These are phyloP conservation scores for Talaromyces thailandensis DNA, from an alignment of 495 filamentous ascomycete species.

Conservation along the genomic window DNA sequence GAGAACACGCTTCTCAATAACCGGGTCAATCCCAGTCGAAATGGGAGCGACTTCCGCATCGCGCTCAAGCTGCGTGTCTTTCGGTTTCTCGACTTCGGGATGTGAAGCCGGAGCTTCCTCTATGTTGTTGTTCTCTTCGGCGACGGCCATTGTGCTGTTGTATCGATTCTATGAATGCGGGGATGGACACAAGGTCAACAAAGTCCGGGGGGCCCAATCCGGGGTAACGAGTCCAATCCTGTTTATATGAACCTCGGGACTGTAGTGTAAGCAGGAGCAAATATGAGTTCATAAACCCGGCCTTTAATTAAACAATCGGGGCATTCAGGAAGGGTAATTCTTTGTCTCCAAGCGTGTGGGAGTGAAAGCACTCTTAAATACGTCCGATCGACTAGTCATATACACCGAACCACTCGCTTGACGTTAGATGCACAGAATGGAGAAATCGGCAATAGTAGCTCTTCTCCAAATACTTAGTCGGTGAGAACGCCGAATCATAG, in stretches of 20 bases:
- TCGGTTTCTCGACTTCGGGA: neutral
- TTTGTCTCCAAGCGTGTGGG: neutral
- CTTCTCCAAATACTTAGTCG: neutral
- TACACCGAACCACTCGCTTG: neutral
- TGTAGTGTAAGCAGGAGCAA: neutral
- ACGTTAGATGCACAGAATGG: neutral
- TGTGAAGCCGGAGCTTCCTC: neutral
- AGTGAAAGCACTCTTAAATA: neutral
- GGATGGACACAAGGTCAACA: no score
- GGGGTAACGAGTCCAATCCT: neutral
- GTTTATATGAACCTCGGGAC: neutral
- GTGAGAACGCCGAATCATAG: neutral
- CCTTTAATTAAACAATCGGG: neutral
- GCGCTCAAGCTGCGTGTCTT: neutral
- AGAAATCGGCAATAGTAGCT: neutral
- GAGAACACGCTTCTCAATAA: slow-evolving; percentile 45
- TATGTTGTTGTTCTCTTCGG: neutral
- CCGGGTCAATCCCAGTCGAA: slow-evolving; percentile 33
- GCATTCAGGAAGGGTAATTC: neutral
- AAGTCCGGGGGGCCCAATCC: neutral
- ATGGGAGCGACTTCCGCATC: neutral
- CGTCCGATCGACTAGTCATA: neutral
- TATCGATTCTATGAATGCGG: neutral
- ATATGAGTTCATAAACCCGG: neutral
- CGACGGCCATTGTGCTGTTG: neutral